Percentiles rank a stretch among this genome's conserved stretches.
Evolutionary conservation across 257 asterid species (phyloP).

Genomic region (Verbascum thapsus): DNA sequence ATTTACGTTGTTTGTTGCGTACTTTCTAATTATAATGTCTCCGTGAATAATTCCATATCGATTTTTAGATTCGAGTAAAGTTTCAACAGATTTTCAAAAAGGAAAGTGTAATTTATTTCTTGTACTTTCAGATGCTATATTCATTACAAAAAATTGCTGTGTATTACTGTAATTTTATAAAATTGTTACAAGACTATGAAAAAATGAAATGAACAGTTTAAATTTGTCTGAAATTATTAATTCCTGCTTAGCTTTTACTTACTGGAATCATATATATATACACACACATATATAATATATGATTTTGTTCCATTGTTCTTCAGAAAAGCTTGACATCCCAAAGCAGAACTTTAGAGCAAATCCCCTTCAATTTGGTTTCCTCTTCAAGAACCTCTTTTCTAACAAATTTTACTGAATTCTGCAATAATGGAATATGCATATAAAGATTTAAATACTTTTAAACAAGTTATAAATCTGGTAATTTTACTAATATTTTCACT

Average conservation of each 20-base stretch:
- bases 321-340: slow-evolving; percentile 63
- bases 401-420: slow-evolving; percentile 77
- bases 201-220: slow-evolving; percentile 19
- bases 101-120: not conserved
- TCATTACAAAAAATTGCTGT: slow-evolving; percentile 23
- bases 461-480: no score
- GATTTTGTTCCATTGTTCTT: no score
- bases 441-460: no score
- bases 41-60: not conserved
- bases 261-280: not conserved
- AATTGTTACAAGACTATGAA: slow-evolving; percentile 22
- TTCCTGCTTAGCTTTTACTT: slow-evolving; percentile 1
- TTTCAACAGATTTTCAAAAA: slow-evolving; percentile 4
- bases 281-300: no score
- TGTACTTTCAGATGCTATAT: not conserved
- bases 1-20: slow-evolving; percentile 14
- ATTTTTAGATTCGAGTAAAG: not conserved
- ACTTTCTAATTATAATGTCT: slow-evolving; percentile 14
- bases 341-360: slow-evolving; percentile 72
- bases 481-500: no score
- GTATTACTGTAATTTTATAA: slow-evolving; percentile 1
- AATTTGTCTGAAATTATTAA: slow-evolving; percentile 12
- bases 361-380: slow-evolving; percentile 78
- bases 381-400: slow-evolving; percentile 88
- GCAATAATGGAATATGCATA: slow-evolving; percentile 16